phyloP scores from a whole-genome alignment of 306 rosid species.

The Albizia julibrissin region DNA sequence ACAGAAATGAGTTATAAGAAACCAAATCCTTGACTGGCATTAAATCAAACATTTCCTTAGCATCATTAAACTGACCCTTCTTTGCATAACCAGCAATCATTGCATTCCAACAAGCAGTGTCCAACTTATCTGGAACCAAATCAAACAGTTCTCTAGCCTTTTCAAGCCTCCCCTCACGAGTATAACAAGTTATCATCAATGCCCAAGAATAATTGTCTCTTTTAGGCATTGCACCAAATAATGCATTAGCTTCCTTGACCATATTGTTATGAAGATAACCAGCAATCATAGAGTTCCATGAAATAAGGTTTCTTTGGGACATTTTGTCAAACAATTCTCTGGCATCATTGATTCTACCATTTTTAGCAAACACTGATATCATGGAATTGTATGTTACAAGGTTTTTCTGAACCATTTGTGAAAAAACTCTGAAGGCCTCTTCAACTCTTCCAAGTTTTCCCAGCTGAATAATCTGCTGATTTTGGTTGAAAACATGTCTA shows the following conservation, averaged over 20 bases:
- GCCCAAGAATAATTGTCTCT: slow-evolving; percentile 77
- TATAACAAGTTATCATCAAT: slow-evolving; percentile 71
- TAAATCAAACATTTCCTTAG: slow-evolving; percentile 58
- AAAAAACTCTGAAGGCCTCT: slow-evolving; percentile 65
- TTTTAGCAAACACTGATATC: slow-evolving; percentile 70
- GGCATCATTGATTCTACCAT: slow-evolving; percentile 62
- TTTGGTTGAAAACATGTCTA: slow-evolving; percentile 53
- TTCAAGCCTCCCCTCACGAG: slow-evolving; percentile 60
- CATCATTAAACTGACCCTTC: slow-evolving; percentile 63
- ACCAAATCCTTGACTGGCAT: slow-evolving; percentile 69
- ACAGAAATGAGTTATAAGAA: slow-evolving; percentile 79
- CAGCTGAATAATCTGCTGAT: slow-evolving; percentile 52
- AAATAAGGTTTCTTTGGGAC: slow-evolving; percentile 62
- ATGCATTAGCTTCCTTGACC: slow-evolving; percentile 54
- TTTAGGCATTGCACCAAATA: slow-evolving; percentile 64
- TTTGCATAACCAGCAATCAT: slow-evolving; percentile 78
- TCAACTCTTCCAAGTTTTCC: slow-evolving; percentile 72
- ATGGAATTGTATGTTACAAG: slow-evolving; percentile 81
- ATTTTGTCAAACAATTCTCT: slow-evolving; percentile 67
- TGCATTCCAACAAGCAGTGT: slow-evolving; percentile 75
- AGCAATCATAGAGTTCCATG: slow-evolving; percentile 80
- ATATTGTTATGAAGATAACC: slow-evolving; percentile 67
- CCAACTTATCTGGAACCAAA: slow-evolving; percentile 66
- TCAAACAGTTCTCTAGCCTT: slow-evolving; percentile 68
- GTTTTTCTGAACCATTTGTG: slow-evolving; percentile 54